Evolutionary conservation across 257 asterid species (phyloP), one percentile per base, ranked within the genome.

Genomic region (Solanum sitiens): DNA sequence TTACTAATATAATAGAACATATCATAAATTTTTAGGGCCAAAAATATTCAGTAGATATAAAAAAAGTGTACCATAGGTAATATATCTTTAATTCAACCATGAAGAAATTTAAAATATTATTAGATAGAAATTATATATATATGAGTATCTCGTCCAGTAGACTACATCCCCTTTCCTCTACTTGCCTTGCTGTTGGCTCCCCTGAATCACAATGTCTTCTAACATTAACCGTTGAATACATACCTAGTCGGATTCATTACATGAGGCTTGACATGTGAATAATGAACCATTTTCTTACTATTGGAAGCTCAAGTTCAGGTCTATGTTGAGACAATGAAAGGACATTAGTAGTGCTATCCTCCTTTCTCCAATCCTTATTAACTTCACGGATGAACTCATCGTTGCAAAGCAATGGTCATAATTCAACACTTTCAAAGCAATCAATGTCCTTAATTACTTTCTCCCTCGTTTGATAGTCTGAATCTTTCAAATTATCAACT

Each of bases 161-260:
- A 40, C 93, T 90, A 88, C 95, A 98, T 21, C 96, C 98, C 91
- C 98, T 93, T 94, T 94, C 98, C 91, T 91, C 93, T 80, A 98
- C 99, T 89, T 97, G 99, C 63, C 96, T 93, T 59, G 98, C 95
- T 89, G 99, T 98, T 86, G 99, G 95, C 94, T 95, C 99, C 56
- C 93, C 95, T 85, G 99, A 97, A 97, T 93, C 86, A 95, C 97
- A n/a, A 97, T 93, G 91, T 97, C 99, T 2, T 99, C 99, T 90
- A 95, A 86, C 99, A 97, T 95, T 87, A 97, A 94, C 99, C 95
- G 96, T 94, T 89, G 87, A 45, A 86, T 47, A 77, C 67, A 59
- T 84, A 88, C 82, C 61, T 35, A 79, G 87, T 90, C 89, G 91
- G 87, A 83, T 73, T 89, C 77, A 85, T 40, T 72, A 75, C 56